Evolutionary conservation across 371 early-diverging fungal genomes (phyloP), one percentile per base, ranked within the genome.

Genomic region (Coemansia sp.): DNA sequence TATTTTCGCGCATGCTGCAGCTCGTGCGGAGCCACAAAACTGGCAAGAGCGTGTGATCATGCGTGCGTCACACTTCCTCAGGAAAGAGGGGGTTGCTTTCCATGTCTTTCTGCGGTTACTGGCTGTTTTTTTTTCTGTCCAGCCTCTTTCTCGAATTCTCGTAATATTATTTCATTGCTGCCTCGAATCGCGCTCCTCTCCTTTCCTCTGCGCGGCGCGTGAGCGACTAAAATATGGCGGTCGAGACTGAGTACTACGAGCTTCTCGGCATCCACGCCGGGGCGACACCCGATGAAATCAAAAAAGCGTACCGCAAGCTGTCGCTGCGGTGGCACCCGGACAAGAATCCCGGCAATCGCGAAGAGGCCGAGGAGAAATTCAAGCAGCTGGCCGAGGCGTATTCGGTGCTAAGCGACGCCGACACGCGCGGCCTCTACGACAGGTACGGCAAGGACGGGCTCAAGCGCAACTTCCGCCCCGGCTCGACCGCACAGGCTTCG

Each of bases 321-420:
- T 88, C 91, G 5, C 80, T 86, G 57, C 86, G 83, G 68, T 93
- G 78, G 78, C 80, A 90, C 67, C 82, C 81, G 3, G 85, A 87
- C 76, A 83, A 86, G 63, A 86, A 88, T 77, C 84, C 85, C 67
- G 52, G 55, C 39, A 84, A 86, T 79, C 86, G 87, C 48, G 82
- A 87, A 40, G 70, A 40, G 30, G 87, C 94, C 38, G 85, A 85
- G 50, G 80, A 85, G 43, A 82, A 84, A 70, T 93, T 90, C 82
- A 86, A 90, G 82, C 88, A 89, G 76, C 79, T 95, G 59, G 84
- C 86, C 49, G 87, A 93, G 80, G 92, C 98, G 35, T 93, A 96
- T 82, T 95, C 96, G 77, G 90, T 98, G 70, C 84, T 97, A 8
- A 93, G 92, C 56, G 98, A 99, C 76, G 83, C 85, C 62, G 82